A percentile compares a stretch with the other conserved stretches of the same genome.
Conservation (phyloP, 2,329 filamentous ascomycete species). For the Botrytis porri region DNA sequence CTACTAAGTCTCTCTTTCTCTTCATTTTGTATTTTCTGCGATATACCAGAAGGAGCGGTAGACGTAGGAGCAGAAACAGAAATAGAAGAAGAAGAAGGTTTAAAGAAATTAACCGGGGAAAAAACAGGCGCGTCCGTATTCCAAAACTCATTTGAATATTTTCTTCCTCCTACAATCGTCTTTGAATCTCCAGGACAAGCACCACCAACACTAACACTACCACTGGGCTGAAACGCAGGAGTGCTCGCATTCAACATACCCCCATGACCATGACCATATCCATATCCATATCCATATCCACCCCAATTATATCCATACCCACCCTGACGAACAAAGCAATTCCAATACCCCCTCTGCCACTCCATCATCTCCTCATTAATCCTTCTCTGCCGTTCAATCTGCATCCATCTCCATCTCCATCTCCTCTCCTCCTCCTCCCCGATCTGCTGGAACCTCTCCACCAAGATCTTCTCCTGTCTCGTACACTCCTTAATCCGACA, state of each 20-base stretch:
- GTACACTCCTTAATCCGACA: constrained; percentile 45
- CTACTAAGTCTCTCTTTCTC: background rate
- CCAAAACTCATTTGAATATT: background rate
- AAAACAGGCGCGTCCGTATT: background rate
- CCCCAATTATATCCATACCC: background rate
- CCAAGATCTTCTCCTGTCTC: constrained; percentile 47
- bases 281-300: background rate
- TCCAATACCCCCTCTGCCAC: background rate
- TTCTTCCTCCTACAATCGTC: background rate
- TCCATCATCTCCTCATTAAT: background rate
- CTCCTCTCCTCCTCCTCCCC: constrained; percentile 51
- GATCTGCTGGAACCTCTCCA: constrained; percentile 49
- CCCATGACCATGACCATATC: background rate
- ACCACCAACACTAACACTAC: background rate
- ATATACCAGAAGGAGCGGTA: background rate
- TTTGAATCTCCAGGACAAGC: background rate
- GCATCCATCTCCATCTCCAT: constrained; percentile 40
- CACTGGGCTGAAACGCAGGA: background rate
- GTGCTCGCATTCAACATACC: background rate
- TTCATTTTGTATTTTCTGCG: background rate
- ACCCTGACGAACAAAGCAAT: background rate
- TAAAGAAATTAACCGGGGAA: background rate
- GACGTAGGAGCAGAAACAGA: background rate
- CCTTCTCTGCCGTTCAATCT: constrained; percentile 6
- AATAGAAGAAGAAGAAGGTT: background rate